Base-by-base conservation (phyloP, 306 rosid genomes). In the Begonia peltatifolia region DNA sequence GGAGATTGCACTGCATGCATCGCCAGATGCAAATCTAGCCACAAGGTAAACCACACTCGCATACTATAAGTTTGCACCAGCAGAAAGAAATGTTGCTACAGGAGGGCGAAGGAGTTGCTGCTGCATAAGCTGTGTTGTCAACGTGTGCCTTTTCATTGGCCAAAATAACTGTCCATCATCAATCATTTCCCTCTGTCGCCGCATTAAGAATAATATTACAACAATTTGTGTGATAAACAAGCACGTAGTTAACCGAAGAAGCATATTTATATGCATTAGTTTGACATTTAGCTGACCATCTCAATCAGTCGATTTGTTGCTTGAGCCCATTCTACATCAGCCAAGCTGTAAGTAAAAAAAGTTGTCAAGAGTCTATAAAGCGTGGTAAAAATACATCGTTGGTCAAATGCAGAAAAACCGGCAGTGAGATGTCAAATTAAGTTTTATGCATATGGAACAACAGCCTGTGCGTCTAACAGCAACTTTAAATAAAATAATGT, bases 91-190 rank as follows among this genome's bases (percentile, higher is more conserved):
- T 12, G 66, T 66, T 4, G 79, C 66, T 23, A 87, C 66, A 60
- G 92, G 95, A 62, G 95, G 77, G 54, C 53, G 62, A 63, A 89
- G 76, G 66, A 89, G 79, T 67, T 80, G 93, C 72, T n/a, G n/a
- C n/a, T 89, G 97, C 77, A 84, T 70, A 55, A 89, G 89, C 74
- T 79, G 95, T 9, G 89, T 70, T 4, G 93, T 82, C 77, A 84
- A 78, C 55, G 76, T 68, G 46, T 84, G 93, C 73, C 97, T 70
- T 71, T 78, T 76, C 72, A 60, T 89, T n/a, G 78, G 55, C 68
- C 76, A 82, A 60, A 59, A 52, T 43, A 68, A 59, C 2, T 58
- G 73, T 57, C 73, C 69, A 55, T 84, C 93, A 43, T 82, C 97
- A 9, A 36, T 50, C 53, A 66, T 61, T 65, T 80, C 97, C 60